Conservation (phyloP, 768 basidiomycete genomes). For the Leccinum pellstonianum region DNA sequence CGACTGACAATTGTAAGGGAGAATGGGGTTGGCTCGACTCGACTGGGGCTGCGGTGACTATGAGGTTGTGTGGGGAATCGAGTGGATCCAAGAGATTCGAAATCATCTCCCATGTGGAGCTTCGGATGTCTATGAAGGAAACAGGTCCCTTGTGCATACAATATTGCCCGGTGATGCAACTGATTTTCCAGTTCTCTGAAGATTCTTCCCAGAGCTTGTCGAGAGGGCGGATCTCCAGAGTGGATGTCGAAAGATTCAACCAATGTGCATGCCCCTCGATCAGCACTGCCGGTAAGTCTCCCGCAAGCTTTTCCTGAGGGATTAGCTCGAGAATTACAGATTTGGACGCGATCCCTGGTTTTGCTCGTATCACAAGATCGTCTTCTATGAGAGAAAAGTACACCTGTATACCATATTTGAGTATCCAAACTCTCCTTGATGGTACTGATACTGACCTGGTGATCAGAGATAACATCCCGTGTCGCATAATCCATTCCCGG, state of each 20-base stretch:
- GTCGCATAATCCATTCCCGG: slow-evolving; percentile 26
- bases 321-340: slow-evolving; percentile 4
- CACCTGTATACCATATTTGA: slow-evolving; percentile 10
- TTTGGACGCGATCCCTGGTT: not conserved
- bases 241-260: slow-evolving; percentile 25
- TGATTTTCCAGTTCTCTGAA: slow-evolving; percentile 28
- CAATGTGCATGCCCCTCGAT: slow-evolving; percentile 30
- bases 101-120: slow-evolving; percentile 29
- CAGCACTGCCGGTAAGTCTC: slow-evolving; percentile 28
- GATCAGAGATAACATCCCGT: slow-evolving; percentile 13
- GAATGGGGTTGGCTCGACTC: not conserved
- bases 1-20: slow-evolving; percentile 23
- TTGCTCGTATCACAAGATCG: slow-evolving; percentile 22
- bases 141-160: slow-evolving; percentile 5
- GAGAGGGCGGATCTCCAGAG: slow-evolving; percentile 30
- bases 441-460: slow-evolving; percentile 16
- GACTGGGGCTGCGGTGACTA: slow-evolving; percentile 14
- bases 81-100: slow-evolving; percentile 23
- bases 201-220: slow-evolving; percentile 26
- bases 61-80: slow-evolving; percentile 23
- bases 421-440: not conserved
- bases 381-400: slow-evolving; percentile 19
- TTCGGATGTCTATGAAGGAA: slow-evolving; percentile 29
- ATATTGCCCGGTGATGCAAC: slow-evolving; percentile 9
- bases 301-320: slow-evolving; percentile 19